Conservation (phyloP, 805 yeast species). For the Hanseniaspora pseudoguilliermondii region DNA sequence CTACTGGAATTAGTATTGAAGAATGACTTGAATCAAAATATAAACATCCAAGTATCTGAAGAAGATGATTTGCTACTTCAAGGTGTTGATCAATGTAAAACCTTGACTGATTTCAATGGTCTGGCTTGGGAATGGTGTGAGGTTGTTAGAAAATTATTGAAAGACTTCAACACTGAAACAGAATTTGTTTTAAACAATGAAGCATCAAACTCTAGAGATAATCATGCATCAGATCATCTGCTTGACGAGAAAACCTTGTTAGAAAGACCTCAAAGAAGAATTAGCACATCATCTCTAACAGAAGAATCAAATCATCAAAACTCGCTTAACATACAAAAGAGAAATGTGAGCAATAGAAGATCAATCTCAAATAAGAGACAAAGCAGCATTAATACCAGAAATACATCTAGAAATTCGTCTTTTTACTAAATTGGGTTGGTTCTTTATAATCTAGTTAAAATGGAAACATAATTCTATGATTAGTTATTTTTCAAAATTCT, state of each 20-base stretch:
- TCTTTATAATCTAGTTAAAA: no score
- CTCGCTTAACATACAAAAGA: background rate
- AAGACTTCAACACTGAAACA: constrained; percentile 17
- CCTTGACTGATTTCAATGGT: constrained; percentile 19
- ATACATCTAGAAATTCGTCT: background rate
- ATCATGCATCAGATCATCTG: background rate
- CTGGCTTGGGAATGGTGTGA: constrained; percentile 22
- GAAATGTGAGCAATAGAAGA: constrained; percentile 2
- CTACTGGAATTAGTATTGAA: constrained; percentile 24
- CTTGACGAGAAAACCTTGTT: background rate
- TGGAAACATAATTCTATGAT: no score
- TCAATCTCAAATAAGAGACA: background rate
- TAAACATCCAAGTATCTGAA: constrained; percentile 18
- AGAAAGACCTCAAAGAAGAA: background rate
- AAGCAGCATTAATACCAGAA: background rate
- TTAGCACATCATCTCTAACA: background rate
- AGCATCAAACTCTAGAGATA: constrained; percentile 13
- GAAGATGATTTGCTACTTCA: constrained; percentile 25
- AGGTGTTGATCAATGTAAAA: constrained; percentile 22
- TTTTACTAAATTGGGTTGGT: background rate
- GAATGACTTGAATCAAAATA: constrained; percentile 25
- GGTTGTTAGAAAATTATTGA: constrained; percentile 18
- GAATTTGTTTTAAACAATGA: constrained; percentile 19
- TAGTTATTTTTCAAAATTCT: no score
- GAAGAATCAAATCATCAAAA: background rate